Evolutionary conservation across 371 early-diverging fungal genomes (phyloP).

Genomic region (Neoconidiobolus thromboides): DNA sequence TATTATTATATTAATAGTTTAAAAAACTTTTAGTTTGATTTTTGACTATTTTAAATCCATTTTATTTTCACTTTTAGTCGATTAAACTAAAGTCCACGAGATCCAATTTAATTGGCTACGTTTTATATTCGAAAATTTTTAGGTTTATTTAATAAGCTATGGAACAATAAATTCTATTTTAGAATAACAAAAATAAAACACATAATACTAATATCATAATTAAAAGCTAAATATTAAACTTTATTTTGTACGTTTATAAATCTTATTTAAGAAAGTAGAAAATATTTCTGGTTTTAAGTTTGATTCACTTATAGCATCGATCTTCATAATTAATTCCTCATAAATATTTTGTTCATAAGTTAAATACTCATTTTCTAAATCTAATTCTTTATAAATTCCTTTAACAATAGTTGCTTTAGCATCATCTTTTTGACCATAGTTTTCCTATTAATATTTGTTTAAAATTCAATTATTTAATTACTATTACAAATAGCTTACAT

Average conservation of each 20-base stretch:
- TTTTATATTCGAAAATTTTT: no score
- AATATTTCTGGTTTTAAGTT: slow-evolving; percentile 63
- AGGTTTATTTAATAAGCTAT: no score
- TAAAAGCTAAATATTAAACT: no score
- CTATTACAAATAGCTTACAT: slow-evolving; percentile 18
- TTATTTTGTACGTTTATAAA: slow-evolving; percentile 82
- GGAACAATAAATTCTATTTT: no score
- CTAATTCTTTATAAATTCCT: slow-evolving; percentile 55
- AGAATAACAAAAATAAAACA: no score
- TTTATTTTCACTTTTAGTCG: no score
- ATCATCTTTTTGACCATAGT: slow-evolving; percentile 74
- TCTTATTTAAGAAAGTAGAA: slow-evolving; percentile 74
- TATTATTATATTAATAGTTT: no score
- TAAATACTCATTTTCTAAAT: slow-evolving; percentile 54
- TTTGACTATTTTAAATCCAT: no score
- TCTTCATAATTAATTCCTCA: slow-evolving; percentile 44
- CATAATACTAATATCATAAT: no score
- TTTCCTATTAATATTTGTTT: slow-evolving; percentile 20
- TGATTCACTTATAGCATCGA: slow-evolving; percentile 33
- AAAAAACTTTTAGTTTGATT: no score
- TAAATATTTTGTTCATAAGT: slow-evolving; percentile 72
- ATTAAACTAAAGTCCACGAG: no score
- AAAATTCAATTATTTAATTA: neutral
- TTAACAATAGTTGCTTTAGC: slow-evolving; percentile 63
- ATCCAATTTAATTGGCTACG: no score